A percentile compares a stretch with the other conserved stretches of the same genome.
phyloP scores from a whole-genome alignment of 768 basidiomycete genomes.

The Lentinus brumalis region DNA sequence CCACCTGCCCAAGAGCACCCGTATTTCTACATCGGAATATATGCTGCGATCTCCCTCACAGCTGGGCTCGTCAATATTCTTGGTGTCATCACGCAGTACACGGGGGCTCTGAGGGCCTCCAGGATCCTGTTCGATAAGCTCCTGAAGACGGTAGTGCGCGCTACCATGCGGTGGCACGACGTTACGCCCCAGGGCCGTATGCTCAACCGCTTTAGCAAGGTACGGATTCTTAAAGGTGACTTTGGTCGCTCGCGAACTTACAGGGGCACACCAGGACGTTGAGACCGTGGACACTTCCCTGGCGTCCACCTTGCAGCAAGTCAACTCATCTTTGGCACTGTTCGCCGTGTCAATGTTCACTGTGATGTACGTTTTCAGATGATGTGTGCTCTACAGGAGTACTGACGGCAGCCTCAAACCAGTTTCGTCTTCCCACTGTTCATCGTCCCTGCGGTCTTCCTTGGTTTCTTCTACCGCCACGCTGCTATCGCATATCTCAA shows the following conservation, averaged over 20 bases:
- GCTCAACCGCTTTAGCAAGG: slow-evolving; percentile 83
- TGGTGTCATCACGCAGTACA: slow-evolving; percentile 56
- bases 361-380: slow-evolving; percentile 52
- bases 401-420: slow-evolving; percentile 23
- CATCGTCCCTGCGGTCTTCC: slow-evolving; percentile 71
- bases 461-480: slow-evolving; percentile 73
- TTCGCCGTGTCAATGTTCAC: slow-evolving; percentile 78
- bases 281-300: slow-evolving; percentile 84
- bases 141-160: slow-evolving; percentile 69
- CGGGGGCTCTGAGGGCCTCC: slow-evolving; percentile 50
- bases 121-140: slow-evolving; percentile 48
- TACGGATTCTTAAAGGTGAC: slow-evolving; percentile 21
- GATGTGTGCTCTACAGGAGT: neutral
- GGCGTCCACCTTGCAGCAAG: slow-evolving; percentile 66
- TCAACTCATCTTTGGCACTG: slow-evolving; percentile 76
- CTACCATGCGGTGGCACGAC: slow-evolving; percentile 86
- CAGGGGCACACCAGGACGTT: slow-evolving; percentile 53
- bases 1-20: slow-evolving; percentile 62
- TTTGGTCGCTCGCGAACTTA: neutral
- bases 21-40: slow-evolving; percentile 71
- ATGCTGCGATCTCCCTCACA: slow-evolving; percentile 58
- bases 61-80: slow-evolving; percentile 49
- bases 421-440: slow-evolving; percentile 82
- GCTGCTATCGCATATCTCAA: slow-evolving; percentile 74
- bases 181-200: slow-evolving; percentile 85